A percentile compares a stretch with the other conserved stretches of the same genome.
These are phyloP conservation scores for Daldinia decipiens DNA, from an alignment of 495 filamentous ascomycete genomes.

Conservation along the genomic window DNA sequence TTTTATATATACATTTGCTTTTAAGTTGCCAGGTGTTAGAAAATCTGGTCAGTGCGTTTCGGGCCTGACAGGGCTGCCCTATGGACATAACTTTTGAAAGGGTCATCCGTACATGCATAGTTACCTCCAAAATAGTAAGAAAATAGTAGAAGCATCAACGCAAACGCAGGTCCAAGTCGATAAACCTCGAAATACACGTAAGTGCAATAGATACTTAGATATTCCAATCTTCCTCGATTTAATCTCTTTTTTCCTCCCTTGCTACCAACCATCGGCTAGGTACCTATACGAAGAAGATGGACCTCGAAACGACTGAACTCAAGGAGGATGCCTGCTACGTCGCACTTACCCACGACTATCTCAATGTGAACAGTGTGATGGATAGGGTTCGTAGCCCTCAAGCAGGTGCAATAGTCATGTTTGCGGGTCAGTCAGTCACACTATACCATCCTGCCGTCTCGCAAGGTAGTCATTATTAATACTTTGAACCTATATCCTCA, in stretches of 20 bases:
- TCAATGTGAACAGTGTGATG: constrained; percentile 69
- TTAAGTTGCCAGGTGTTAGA: too few relatives aligned
- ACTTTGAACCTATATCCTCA: constrained; percentile 24
- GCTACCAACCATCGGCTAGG: not conserved
- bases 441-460: not conserved
- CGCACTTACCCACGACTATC: constrained; percentile 69
- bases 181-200: not conserved
- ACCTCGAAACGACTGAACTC: constrained; percentile 34
- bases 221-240: not conserved
- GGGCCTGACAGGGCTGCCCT: too few relatives aligned
- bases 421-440: constrained; percentile 67
- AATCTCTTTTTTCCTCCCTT: not conserved
- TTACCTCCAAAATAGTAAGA: not conserved
- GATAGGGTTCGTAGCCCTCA: constrained; percentile 76
- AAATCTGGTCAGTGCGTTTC: too few relatives aligned
- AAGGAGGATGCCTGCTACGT: constrained; percentile 62
- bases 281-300: constrained; percentile 22
- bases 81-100: too few relatives aligned
- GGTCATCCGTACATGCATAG: too few relatives aligned
- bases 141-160: not conserved
- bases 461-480: not conserved
- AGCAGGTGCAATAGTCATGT: constrained; percentile 90
- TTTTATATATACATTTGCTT: too few relatives aligned
- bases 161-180: not conserved
- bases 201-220: not conserved